Percentiles rank a stretch among this genome's conserved stretches.
Conservation (phyloP, 2,329 filamentous ascomycete genomes). For the Colletotrichum brevisporum region DNA sequence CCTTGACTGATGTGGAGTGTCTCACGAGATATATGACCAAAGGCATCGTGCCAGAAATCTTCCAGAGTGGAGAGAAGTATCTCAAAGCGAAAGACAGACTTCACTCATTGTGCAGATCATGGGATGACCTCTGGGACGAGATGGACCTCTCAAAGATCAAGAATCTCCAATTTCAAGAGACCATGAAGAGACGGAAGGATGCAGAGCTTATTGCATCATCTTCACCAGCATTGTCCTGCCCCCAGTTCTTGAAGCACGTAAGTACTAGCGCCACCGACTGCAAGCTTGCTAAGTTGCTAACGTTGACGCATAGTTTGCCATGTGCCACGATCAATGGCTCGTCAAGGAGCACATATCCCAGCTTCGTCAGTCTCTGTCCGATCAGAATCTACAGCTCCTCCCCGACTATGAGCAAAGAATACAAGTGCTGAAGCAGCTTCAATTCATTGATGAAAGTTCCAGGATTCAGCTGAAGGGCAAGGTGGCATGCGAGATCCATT, state of each 20-base stretch:
- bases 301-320: conserved; percentile 79
- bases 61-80: conserved; percentile 64
- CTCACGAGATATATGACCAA: conserved; percentile 78
- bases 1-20: conserved; percentile 85
- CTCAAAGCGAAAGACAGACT: conserved; percentile 77
- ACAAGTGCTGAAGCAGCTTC: conserved; percentile 89
- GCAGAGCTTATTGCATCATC: conserved; percentile 74
- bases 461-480: conserved; percentile 97
- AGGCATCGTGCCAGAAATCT: conserved; percentile 72
- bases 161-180: conserved; percentile 84
- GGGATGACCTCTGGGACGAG: conserved; percentile 87
- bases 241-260: conserved; percentile 89
- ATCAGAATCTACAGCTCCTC: conserved; percentile 94
- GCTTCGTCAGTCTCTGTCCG: conserved; percentile 89
- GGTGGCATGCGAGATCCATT: conserved; percentile 98
- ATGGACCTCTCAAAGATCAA: conserved; percentile 86
- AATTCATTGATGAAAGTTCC: conserved; percentile 88
- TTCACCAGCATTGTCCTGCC: conserved; percentile 78
- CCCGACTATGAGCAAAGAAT: conserved; percentile 98
- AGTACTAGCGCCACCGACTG: conserved; percentile 54
- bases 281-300: conserved; percentile 27
- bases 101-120: conserved; percentile 77
- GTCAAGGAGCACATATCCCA: conserved; percentile 94
- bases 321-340: conserved; percentile 97
- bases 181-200: conserved; percentile 79